Evolutionary conservation across 2,329 filamentous ascomycete genomes (phyloP).

Genomic region (Colletotrichum shisoi): DNA sequence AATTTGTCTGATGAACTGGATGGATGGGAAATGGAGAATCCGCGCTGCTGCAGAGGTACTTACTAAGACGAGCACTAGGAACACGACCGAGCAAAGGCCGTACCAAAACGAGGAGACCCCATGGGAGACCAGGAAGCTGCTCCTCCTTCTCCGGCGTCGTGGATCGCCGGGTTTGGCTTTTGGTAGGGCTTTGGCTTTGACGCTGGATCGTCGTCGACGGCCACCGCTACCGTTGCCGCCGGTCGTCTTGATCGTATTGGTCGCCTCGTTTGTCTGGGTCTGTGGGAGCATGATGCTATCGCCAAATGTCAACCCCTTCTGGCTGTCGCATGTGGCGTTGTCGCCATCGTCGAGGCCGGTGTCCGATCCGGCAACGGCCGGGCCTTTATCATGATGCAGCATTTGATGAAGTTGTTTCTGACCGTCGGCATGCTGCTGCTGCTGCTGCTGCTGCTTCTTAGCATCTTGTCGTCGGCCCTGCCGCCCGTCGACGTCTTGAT

Average conservation of each 20-base stretch:
- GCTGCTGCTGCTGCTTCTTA: no score
- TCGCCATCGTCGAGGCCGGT: constrained; percentile 1
- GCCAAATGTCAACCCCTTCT: constrained; percentile 14
- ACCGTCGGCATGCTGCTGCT: not conserved
- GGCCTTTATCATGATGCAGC: not conserved
- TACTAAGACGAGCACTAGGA: constrained; percentile 34
- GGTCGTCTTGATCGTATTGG: constrained; percentile 1
- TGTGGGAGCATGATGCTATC: not conserved
- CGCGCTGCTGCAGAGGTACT: constrained; percentile 26
- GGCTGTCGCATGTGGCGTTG: constrained; percentile 1
- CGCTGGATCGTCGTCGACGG: not conserved
- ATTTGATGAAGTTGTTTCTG: not conserved
- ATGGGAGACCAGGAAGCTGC: constrained; percentile 38
- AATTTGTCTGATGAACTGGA: constrained; percentile 9
- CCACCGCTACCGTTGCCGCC: constrained; percentile 10
- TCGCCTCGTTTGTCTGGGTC: not conserved
- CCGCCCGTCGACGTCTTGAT: constrained; percentile 8
- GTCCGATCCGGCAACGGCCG: constrained; percentile 4
- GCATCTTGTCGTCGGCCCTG: not conserved
- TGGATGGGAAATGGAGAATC: constrained; percentile 13
- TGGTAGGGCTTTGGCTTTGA: not conserved
- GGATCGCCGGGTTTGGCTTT: constrained; percentile 4
- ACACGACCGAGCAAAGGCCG: constrained; percentile 38
- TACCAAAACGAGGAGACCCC: constrained; percentile 40
- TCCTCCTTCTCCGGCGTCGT: constrained; percentile 37